Conservation (phyloP, 208 protist genomes). For the Leishmania turanica region DNA sequence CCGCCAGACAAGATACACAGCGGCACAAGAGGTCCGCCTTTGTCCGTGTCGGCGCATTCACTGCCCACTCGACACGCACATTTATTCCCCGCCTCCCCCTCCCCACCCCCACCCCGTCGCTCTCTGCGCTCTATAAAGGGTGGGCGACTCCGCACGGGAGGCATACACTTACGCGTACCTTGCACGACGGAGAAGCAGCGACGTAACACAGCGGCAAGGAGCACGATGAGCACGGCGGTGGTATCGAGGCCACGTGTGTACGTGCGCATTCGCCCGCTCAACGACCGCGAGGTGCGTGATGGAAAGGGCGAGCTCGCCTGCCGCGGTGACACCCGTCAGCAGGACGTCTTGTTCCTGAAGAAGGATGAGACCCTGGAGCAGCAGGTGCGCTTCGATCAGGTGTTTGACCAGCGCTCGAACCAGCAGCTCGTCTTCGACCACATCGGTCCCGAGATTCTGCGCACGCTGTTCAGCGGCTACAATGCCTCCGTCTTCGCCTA, state of each 20-base stretch:
- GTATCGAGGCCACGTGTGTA: conserved; percentile 90
- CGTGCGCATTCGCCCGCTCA: conserved; percentile 87
- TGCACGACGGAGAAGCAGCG: not conserved
- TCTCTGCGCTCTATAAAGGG: not conserved
- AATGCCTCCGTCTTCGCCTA: conserved; percentile 95
- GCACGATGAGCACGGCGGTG: conserved; percentile 63
- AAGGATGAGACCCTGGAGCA: conserved; percentile 59
- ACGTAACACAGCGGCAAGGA: not conserved
- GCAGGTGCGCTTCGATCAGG: conserved; percentile 85
- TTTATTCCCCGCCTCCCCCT: not conserved
- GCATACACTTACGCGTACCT: not conserved
- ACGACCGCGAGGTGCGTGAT: conserved; percentile 74
- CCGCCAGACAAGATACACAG: not conserved
- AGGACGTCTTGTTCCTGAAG: conserved; percentile 82
- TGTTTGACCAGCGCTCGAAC: conserved; percentile 56
- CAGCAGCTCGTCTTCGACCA: conserved; percentile 69
- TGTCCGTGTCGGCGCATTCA: not conserved
- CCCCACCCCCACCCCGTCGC: too few species aligned
- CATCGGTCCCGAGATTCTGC: conserved; percentile 70
- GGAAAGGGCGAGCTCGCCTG: conserved; percentile 74
- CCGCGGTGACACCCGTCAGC: conserved; percentile 54
- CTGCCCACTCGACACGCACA: not conserved
- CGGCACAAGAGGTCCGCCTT: not conserved
- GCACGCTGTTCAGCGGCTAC: conserved; percentile 86
- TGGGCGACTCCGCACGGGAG: not conserved